These are phyloP conservation scores for Fusarium newnesense DNA, from an alignment of 2,329 filamentous ascomycete species.

Conservation along the genomic window DNA sequence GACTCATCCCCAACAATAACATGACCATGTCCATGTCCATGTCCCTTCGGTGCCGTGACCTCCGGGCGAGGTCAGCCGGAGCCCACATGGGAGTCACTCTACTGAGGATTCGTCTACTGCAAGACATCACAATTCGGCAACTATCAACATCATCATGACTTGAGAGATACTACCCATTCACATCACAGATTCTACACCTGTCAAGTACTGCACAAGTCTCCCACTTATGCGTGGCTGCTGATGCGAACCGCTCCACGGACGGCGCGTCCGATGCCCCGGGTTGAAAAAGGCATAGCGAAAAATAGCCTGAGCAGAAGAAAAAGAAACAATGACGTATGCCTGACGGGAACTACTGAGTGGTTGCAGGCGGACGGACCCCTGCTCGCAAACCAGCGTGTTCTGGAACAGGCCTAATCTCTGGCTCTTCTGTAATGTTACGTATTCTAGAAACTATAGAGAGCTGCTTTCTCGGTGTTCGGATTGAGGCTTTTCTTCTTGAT, in stretches of 20 bases:
- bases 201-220: slow-evolving; percentile 20
- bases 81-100: slow-evolving; percentile 22
- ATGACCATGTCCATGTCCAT: slow-evolving; percentile 28
- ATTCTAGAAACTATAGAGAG: slow-evolving; percentile 16
- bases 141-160: slow-evolving; percentile 22
- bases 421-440: slow-evolving; percentile 8
- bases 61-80: slow-evolving; percentile 40
- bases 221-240: slow-evolving; percentile 17
- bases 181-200: not conserved
- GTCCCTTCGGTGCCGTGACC: slow-evolving; percentile 37
- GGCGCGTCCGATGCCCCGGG: slow-evolving; percentile 24
- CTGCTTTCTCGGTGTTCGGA: slow-evolving; percentile 1
- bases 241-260: slow-evolving; percentile 10
- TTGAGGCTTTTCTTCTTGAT: slow-evolving; percentile 1
- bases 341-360: slow-evolving; percentile 24
- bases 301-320: slow-evolving; percentile 1
- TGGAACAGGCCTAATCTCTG: slow-evolving; percentile 9
- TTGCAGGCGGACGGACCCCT: slow-evolving; percentile 28
- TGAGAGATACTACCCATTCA: not conserved
- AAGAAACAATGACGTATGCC: slow-evolving; percentile 35
- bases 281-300: not conserved
- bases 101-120: not conserved
- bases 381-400: slow-evolving; percentile 11
- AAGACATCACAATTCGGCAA: slow-evolving; percentile 19
- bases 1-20: not conserved